phyloP scores from a whole-genome alignment of 805 yeast species.

The Wickerhamiella kurtzmanii region DNA sequence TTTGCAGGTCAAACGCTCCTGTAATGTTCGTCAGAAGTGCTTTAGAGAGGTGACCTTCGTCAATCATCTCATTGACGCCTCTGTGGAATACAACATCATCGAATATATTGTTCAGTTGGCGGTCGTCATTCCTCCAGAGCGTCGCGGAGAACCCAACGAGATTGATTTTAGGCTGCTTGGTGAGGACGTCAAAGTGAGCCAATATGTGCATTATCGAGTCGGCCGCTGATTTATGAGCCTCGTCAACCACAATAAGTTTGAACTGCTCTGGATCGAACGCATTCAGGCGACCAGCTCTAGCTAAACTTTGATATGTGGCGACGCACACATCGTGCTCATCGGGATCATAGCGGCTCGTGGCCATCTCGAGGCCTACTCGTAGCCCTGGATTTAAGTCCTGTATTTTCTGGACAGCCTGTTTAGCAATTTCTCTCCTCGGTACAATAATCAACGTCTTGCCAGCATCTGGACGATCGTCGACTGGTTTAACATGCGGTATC shows the following conservation, averaged over 20 bases:
- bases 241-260: slow-evolving; percentile 71
- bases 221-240: slow-evolving; percentile 86
- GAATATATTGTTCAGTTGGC: slow-evolving; percentile 43
- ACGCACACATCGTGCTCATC: slow-evolving; percentile 46
- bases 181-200: slow-evolving; percentile 35
- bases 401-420: slow-evolving; percentile 50
- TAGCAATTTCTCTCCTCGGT: slow-evolving; percentile 66
- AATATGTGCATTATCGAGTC: slow-evolving; percentile 46
- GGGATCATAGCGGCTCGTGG: slow-evolving; percentile 29
- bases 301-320: slow-evolving; percentile 62
- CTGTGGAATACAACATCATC: slow-evolving; percentile 65
- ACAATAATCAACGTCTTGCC: slow-evolving; percentile 47
- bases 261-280: slow-evolving; percentile 44
- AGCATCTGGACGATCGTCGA: slow-evolving; percentile 8
- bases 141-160: slow-evolving; percentile 87
- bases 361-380: slow-evolving; percentile 61
- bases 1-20: slow-evolving; percentile 40
- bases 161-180: slow-evolving; percentile 27
- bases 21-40: slow-evolving; percentile 48
- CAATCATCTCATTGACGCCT: slow-evolving; percentile 50
- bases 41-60: slow-evolving; percentile 55
- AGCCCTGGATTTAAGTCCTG: slow-evolving; percentile 35
- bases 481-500: slow-evolving; percentile 24
- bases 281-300: slow-evolving; percentile 35
- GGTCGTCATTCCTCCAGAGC: slow-evolving; percentile 59